These are phyloP conservation scores for Lathyrus sativus DNA, from an alignment of 306 rosid species.

Conservation along the genomic window DNA sequence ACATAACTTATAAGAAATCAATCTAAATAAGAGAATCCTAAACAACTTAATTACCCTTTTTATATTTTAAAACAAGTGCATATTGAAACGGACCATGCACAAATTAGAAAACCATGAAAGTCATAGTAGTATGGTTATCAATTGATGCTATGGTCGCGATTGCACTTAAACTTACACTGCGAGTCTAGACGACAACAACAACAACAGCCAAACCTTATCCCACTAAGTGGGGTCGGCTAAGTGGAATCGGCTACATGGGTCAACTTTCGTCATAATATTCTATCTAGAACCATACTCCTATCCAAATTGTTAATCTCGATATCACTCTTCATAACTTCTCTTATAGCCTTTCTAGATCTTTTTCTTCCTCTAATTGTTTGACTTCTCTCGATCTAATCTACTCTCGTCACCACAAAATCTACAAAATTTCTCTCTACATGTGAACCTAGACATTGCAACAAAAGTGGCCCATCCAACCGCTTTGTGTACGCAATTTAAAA, in stretches of 20 bases:
- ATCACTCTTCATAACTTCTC: too few species aligned
- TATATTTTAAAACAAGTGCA: background rate
- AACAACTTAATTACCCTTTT: constrained; percentile 9
- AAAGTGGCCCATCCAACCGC: background rate
- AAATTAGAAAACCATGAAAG: constrained; percentile 7
- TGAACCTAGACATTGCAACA: background rate
- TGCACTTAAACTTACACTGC: background rate
- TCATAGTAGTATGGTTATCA: background rate
- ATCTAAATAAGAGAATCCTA: constrained; percentile 22
- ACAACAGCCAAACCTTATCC: too few species aligned
- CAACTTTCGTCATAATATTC: too few species aligned
- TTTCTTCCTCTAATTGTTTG: too few species aligned
- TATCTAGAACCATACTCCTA: too few species aligned
- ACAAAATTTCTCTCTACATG: too few species aligned
- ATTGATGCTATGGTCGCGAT: background rate
- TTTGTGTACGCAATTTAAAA: background rate
- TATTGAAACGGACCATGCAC: background rate
- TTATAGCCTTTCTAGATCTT: too few species aligned
- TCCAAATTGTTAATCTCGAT: too few species aligned
- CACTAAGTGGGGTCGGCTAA: too few species aligned
- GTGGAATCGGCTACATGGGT: too few species aligned
- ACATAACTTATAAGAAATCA: constrained; percentile 14
- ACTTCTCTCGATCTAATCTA: too few species aligned
- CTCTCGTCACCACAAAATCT: too few species aligned
- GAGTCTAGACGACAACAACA: background rate